Evolutionary conservation across 2,329 filamentous ascomycete species (phyloP).

Genomic region (Colletotrichum viniferum): DNA sequence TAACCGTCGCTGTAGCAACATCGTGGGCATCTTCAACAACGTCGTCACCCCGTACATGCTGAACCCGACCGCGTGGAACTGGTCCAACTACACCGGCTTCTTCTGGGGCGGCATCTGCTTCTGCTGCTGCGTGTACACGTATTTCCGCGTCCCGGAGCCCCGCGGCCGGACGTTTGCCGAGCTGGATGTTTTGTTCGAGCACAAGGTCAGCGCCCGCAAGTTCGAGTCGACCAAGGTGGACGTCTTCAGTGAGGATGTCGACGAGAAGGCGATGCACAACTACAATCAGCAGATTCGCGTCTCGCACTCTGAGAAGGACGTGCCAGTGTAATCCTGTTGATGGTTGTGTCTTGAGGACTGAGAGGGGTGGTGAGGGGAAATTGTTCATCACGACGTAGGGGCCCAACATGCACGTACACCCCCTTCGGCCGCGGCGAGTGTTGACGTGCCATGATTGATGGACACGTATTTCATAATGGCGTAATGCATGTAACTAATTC

Average conservation of each 20-base stretch:
- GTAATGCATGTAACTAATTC: conserved; percentile 15
- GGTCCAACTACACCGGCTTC: conserved; percentile 86
- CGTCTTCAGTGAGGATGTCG: conserved; percentile 57
- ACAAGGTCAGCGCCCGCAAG: conserved; percentile 71
- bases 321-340: neutral
- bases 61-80: conserved; percentile 85
- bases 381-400: neutral
- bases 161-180: conserved; percentile 83
- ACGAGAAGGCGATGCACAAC: conserved; percentile 47
- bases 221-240: conserved; percentile 67
- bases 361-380: neutral
- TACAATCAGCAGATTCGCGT: conserved; percentile 48
- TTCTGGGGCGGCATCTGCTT: conserved; percentile 87
- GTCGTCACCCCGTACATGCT: conserved; percentile 93
- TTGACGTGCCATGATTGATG: neutral
- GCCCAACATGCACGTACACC: neutral
- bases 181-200: conserved; percentile 83
- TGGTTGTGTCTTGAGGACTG: neutral
- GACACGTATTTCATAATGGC: neutral
- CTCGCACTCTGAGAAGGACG: conserved; percentile 29
- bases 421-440: neutral
- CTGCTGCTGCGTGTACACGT: conserved; percentile 80
- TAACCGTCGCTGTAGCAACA: conserved; percentile 55
- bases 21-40: conserved; percentile 81
- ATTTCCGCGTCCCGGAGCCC: conserved; percentile 82